Evolutionary conservation across 495 filamentous ascomycete species (phyloP).

Genomic region (Lineolata rhizophorae): DNA sequence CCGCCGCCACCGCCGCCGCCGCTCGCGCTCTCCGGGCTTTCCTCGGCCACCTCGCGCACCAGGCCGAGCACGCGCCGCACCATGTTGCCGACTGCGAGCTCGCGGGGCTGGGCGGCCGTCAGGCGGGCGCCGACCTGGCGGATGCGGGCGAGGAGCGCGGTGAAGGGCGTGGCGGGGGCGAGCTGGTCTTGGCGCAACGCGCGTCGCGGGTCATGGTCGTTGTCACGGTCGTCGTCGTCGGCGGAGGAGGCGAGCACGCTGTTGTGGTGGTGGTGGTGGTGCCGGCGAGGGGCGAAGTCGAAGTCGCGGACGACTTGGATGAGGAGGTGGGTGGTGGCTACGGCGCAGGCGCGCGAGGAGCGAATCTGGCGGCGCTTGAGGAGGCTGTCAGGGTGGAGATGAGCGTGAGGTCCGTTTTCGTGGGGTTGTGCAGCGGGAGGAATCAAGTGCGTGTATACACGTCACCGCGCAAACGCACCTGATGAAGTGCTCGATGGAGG

Average conservation of each 20-base stretch:
- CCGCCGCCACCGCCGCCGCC: too few species aligned
- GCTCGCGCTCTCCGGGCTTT: too few species aligned
- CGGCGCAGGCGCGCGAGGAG: constrained; percentile 68
- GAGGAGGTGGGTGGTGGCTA: constrained; percentile 73
- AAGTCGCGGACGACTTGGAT: constrained; percentile 58
- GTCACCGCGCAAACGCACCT: constrained; percentile 30
- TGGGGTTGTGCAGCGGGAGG: neutral
- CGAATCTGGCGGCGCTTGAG: constrained; percentile 78
- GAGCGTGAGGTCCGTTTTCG: too few species aligned
- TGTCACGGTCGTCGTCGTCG: too few species aligned
- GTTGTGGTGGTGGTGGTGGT: too few species aligned
- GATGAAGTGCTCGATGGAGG: constrained; percentile 59
- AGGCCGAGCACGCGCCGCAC: constrained; percentile 74
- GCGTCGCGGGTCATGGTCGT: too few species aligned
- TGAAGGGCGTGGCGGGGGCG: too few species aligned
- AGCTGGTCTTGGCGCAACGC: too few species aligned
- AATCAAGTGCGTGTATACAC: neutral
- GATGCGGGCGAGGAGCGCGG: constrained; percentile 58
- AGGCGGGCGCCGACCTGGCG: constrained; percentile 53
- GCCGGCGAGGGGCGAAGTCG: constrained; percentile 33
- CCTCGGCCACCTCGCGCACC: constrained; percentile 74
- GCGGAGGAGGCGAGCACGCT: too few species aligned
- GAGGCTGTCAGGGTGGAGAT: too few species aligned
- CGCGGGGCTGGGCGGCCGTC: constrained; percentile 59
- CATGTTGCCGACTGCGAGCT: constrained; percentile 85